Evolutionary conservation across 352 stramenopile species (phyloP), one percentile per base, ranked within the genome.

Genomic region (Globisporangium cylindrosporum): DNA sequence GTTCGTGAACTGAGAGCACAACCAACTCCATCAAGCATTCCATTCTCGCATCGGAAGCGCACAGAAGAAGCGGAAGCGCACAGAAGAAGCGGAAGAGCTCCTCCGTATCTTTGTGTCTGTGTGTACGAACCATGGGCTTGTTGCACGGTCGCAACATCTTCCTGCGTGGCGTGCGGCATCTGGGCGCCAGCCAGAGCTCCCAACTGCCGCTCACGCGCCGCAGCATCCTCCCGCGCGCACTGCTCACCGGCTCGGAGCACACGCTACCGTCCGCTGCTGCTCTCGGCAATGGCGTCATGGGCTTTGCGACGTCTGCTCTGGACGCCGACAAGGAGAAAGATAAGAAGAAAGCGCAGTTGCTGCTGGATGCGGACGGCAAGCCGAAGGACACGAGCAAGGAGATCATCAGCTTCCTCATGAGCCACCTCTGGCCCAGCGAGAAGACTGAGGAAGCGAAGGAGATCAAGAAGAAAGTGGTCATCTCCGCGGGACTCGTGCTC

Each of bases 401-500:
- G 67, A 90, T 92, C 53, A 58, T 92, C 64, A 79, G 69, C 53
- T 89, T 79, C 63, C 73, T 92, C 3, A 73, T 89, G 70, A 68
- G 73, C 36, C 82, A 93, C 57, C 64, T 93, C 22, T 93, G 85
- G 84, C 85, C 85, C n/a, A 78, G 73, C 10, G 84, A 86, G 29
- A 69, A 82, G 61, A 76, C 72, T 8, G 68, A 78, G 18, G 81
- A 91, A 63, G 81, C 78, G 34, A 81, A 81, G 62, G 76, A 86
- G 68, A 86, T 94, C 69, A 95, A 95, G 75, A 59, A 77, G 32
- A 84, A 89, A 58, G 95, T 99, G 36, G 59, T 97, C 22, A 29
- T 86, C 53, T 95, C 89, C 1, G 69, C 97, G 0, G 78, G 77
- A 3, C 78, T 98, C 41, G 94, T 99, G 72, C 71, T 98, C 20